Base-by-base conservation (phyloP, 2,329 filamentous ascomycete genomes). In the Neopestalotiopsis rosae region DNA sequence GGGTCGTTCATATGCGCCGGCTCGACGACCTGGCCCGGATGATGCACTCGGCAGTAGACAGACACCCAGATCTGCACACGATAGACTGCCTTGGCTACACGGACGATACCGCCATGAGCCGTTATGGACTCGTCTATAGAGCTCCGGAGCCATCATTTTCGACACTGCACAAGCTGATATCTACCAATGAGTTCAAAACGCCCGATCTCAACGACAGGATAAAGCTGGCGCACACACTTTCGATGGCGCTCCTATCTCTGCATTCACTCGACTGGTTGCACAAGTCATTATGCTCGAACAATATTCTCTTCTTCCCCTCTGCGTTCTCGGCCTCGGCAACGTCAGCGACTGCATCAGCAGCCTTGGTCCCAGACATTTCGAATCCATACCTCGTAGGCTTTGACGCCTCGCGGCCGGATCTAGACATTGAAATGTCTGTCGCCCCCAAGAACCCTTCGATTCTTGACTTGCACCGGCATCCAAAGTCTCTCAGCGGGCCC, bases 181-280 rank as follows among this genome's bases (percentile, higher is more conserved):
- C 77, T 58, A 78, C 77, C 71, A 70, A 76, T 12, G 80, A 81
- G 68, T 77, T 83, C 68, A 81, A 82, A 57, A 83, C 82, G 13
- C 84, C 83, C 2, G 82, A 84, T 67, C 79, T 85, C n/a, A 77
- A 81, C 66, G 81, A 82, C 67, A 79, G 82, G 17, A 78, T 85
- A 59, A 74, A 72, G 24, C 79, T 86, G 1, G 84, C 83, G 3
- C 75, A 78, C 32, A 82, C 77, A 3, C 79, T 86, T 24, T 81
- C 81, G 34, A 78, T 84, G 20, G 81, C 83, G 1, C 74, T 85
- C 10, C 84, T 83, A 80, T 84, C 83, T 17, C 81, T 87, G n/a
- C 86, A 87, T 73, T 84, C 84, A 1, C 81, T 87, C 49, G 85
- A 86, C 74, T 87, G 85, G 85, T 80, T 88, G 56, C 86, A 84